phyloP scores from a whole-genome alignment of 1,284 basidiomycete genomes.

The Sanghuangporus weigelae region DNA sequence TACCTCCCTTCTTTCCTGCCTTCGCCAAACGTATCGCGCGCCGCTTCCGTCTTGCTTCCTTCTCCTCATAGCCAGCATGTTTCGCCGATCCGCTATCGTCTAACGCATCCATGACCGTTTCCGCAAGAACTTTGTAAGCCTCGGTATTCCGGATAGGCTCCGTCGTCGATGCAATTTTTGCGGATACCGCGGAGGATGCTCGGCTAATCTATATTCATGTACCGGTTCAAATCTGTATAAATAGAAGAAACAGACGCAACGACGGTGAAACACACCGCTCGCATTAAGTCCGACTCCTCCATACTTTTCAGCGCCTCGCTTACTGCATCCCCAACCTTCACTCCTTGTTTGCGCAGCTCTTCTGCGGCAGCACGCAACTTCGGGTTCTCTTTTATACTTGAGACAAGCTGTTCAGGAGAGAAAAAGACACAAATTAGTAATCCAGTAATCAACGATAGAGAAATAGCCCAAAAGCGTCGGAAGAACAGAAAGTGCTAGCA shows the following conservation, averaged over 20 bases:
- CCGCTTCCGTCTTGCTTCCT: conserved; percentile 75
- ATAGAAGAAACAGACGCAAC: background rate
- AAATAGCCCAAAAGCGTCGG: too few species aligned
- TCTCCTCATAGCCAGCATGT: conserved; percentile 92
- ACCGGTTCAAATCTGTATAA: background rate
- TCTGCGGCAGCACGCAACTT: conserved; percentile 86
- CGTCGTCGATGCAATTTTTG: conserved; percentile 77
- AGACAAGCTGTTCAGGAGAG: conserved; percentile 57
- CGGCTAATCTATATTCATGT: conserved; percentile 55
- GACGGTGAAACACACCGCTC: conserved; percentile 50
- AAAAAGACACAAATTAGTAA: background rate
- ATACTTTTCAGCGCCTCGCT: conserved; percentile 84
- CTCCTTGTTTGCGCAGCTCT: conserved; percentile 83
- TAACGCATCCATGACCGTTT: conserved; percentile 87
- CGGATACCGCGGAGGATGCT: conserved; percentile 75
- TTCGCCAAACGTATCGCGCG: conserved; percentile 75
- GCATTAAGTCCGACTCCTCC: conserved; percentile 92
- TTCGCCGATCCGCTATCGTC: conserved; percentile 91
- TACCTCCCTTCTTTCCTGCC: conserved; percentile 66
- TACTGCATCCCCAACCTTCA: conserved; percentile 93
- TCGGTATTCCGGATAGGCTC: conserved; percentile 93
- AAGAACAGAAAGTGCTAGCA: background rate
- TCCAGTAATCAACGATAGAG: background rate
- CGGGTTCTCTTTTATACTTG: conserved; percentile 97
- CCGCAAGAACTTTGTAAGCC: conserved; percentile 89